These are phyloP conservation scores for Moniliophthora roreri DNA, from an alignment of 1,284 basidiomycete species.

Conservation along the genomic window DNA sequence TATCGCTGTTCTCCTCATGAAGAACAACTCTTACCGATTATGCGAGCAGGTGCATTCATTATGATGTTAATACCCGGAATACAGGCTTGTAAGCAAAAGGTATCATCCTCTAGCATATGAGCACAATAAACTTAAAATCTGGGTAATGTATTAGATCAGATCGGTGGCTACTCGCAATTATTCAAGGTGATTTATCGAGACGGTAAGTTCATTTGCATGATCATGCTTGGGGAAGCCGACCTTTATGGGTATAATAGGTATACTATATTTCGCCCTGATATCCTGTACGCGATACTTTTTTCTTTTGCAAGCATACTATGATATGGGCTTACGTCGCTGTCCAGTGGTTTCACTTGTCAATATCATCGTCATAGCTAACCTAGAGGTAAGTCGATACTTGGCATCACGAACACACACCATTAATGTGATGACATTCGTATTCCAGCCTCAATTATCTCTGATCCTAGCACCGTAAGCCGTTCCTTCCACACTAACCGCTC, in stretches of 20 bases:
- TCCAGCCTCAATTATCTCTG: too few species aligned
- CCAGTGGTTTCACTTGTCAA: slow-evolving; percentile 12
- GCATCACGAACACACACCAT: too few species aligned
- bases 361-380: not conserved
- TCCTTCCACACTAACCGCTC: too few species aligned
- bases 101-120: not conserved
- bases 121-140: not conserved
- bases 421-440: too few species aligned
- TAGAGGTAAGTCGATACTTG: too few species aligned
- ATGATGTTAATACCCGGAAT: not conserved
- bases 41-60: not conserved
- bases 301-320: not conserved
- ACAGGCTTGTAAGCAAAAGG: not conserved
- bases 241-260: not conserved
- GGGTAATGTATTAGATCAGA: not conserved
- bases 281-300: not conserved
- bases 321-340: not conserved
- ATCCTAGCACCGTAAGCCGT: too few species aligned
- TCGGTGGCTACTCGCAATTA: not conserved
- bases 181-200: not conserved
- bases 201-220: not conserved
- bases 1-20: not conserved
- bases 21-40: not conserved
- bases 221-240: not conserved
- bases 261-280: not conserved